A percentile compares a stretch with the other conserved stretches of the same genome.
Evolutionary conservation across 306 rosid genomes (phyloP).

Genomic region (Sophora flavescens): DNA sequence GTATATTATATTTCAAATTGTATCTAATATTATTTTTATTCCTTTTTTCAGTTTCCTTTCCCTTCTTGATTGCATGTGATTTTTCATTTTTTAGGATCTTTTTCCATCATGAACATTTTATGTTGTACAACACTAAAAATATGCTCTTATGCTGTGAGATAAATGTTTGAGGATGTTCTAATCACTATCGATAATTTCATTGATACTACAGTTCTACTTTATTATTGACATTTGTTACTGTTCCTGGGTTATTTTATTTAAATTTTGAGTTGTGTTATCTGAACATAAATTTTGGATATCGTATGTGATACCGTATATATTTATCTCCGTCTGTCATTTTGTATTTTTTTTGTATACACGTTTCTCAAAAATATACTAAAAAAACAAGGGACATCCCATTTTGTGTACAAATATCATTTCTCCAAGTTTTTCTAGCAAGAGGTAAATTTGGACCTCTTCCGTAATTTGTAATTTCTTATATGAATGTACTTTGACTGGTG

Average conservation of each 20-base stretch:
- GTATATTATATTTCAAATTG: conserved; percentile 43
- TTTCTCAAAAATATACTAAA: no score
- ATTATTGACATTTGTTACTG: background rate
- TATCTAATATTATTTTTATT: conserved; percentile 18
- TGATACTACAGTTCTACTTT: background rate
- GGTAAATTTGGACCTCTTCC: background rate
- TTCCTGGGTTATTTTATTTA: background rate
- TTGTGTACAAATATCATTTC: no score
- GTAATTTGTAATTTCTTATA: background rate
- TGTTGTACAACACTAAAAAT: background rate
- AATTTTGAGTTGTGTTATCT: no score
- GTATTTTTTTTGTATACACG: no score
- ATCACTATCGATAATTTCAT: background rate
- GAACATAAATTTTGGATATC: no score
- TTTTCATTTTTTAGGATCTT: background rate
- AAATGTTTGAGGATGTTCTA: background rate
- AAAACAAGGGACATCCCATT: no score
- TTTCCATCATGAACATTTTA: no score
- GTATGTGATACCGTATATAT: no score
- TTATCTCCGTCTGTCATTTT: no score
- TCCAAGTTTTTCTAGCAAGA: background rate
- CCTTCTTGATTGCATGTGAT: background rate
- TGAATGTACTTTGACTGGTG: no score
- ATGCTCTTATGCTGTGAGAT: background rate
- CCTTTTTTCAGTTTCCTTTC: background rate